A percentile compares a stretch with the other conserved stretches of the same genome.
Conservation (phyloP, 2,329 filamentous ascomycete genomes). For the Colletotrichum shisoi region DNA sequence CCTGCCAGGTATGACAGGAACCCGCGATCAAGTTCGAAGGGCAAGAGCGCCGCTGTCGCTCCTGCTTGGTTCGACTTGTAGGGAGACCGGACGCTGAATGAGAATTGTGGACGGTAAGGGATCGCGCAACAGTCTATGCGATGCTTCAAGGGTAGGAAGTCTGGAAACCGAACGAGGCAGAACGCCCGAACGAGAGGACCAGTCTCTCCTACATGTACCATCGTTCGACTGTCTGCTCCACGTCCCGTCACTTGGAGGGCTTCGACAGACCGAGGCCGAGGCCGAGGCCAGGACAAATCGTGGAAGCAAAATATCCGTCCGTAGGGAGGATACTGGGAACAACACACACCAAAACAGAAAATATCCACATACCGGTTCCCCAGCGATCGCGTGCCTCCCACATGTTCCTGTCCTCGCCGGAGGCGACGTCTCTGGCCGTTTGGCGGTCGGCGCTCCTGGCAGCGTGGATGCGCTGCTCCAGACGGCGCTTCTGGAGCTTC, state of each 20-base stretch:
- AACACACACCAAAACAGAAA: background rate
- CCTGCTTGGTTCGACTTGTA: background rate
- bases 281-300: background rate
- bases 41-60: background rate
- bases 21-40: background rate
- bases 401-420: constrained; percentile 8
- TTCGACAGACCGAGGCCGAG: background rate
- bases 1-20: background rate
- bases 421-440: constrained; percentile 10
- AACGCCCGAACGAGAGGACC: background rate
- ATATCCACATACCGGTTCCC: constrained; percentile 22
- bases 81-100: background rate
- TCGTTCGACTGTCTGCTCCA: background rate
- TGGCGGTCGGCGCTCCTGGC: constrained; percentile 18
- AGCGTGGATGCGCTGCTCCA: constrained; percentile 25
- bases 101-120: background rate
- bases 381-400: constrained; percentile 15
- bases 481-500: constrained; percentile 18
- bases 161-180: background rate
- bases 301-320: background rate
- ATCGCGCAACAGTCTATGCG: background rate
- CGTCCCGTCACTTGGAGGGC: background rate
- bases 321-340: background rate
- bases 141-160: background rate
- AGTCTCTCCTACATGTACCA: background rate